A percentile compares a stretch with the other conserved stretches of the same genome.
These are phyloP conservation scores for Botrytis galanthina DNA, from an alignment of 2,329 filamentous ascomycete species.

Conservation along the genomic window DNA sequence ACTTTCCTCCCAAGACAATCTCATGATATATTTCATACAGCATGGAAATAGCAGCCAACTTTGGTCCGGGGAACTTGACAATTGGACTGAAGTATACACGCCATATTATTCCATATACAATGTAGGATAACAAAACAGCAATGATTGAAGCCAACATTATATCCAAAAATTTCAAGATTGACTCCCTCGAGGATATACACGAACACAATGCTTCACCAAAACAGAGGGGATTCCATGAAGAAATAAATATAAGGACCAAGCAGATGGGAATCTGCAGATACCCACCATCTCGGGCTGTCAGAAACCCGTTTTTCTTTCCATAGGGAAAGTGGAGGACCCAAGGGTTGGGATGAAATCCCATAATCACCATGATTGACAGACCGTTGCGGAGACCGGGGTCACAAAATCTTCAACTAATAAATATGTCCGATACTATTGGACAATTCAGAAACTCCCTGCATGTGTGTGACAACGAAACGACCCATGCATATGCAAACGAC, in stretches of 20 bases:
- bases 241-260: background rate
- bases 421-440: background rate
- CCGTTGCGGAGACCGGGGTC: background rate
- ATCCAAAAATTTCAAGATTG: background rate
- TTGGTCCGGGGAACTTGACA: conserved; percentile 38
- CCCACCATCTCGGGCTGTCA: background rate
- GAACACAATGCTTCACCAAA: background rate
- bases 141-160: background rate
- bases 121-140: conserved; percentile 5
- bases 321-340: background rate
- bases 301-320: background rate
- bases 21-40: conserved; percentile 44
- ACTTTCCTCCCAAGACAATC: conserved; percentile 43
- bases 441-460: background rate
- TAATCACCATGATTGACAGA: background rate
- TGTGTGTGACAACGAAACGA: background rate
- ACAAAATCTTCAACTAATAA: background rate
- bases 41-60: conserved; percentile 35
- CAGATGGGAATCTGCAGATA: background rate
- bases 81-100: conserved; percentile 40
- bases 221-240: background rate
- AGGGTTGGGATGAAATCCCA: background rate
- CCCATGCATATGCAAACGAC: background rate
- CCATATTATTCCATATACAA: conserved; percentile 21
- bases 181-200: background rate